Evolutionary conservation across 164 flowering plant genomes (phyloP), one percentile per base, ranked within the genome.

Genomic region (Akebia trifoliata): DNA sequence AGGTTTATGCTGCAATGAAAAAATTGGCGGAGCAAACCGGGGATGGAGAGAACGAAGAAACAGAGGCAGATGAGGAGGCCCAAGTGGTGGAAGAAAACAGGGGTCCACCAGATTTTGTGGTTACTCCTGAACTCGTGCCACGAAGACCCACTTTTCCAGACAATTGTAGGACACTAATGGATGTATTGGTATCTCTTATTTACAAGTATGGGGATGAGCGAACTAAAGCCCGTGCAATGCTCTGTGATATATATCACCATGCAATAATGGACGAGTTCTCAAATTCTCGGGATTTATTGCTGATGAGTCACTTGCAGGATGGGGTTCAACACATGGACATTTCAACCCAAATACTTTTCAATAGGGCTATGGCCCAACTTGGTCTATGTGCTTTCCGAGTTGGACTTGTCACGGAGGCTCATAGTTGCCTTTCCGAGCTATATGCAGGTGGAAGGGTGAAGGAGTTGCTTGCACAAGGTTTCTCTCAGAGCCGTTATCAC

Each of bases 261-360:
- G 97, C 99, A n/a, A 72, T 87, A 36, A 42, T 72, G 58, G 90
- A 93, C 60, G 88, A 81, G 63, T 93, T 87, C 50, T 65, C 85
- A 10, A 77, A 69, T 56, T 60, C 99, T 6, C 86, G 97, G 24
- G 99, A 93, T 54, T 69, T 90, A 75, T 55, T 93, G 66, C 64
- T 90, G 12, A 93, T 90, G 99, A 93, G 99, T 74, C 99, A 93
- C 69, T 62, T 90, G 64, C 99, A 93, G 66, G 97, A 93, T 44
- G 87, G 70, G 46, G 66, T 92, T 44, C 87, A 84, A 62, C 86
- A 75, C 40, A 84, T 93, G 95, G 99, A 90, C 58, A 78, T 90
- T 24, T 83, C 92, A 31, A 86, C 90, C 0, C 96, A 90, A 64
- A 86, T 93, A 45, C 90, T 90, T 22, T 90, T 80, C 40, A 93